A percentile compares a stretch with the other conserved stretches of the same genome.
Evolutionary conservation across 1,139 yeast genomes (phyloP).

Genomic region (Pneumocystis sp.): DNA sequence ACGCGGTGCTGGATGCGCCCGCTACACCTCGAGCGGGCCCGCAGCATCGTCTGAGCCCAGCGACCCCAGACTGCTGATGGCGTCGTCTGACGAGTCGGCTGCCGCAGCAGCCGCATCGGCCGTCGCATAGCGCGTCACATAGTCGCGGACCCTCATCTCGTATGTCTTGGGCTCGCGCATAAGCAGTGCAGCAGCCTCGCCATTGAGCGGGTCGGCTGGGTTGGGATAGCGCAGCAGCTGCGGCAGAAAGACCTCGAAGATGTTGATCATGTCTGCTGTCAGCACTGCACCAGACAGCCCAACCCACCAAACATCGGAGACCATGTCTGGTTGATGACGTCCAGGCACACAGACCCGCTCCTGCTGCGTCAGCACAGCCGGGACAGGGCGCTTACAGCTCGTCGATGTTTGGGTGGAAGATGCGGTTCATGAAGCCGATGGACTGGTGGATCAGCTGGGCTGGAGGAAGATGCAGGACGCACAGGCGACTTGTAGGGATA

Average conservation of each 20-base stretch:
- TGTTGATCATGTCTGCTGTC: slow-evolving; percentile 42
- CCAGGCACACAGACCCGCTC: slow-evolving; percentile 88
- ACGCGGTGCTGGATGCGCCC: no score
- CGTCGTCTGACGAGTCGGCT: slow-evolving; percentile 24
- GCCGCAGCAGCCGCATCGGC: slow-evolving; percentile 24
- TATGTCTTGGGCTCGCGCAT: slow-evolving; percentile 56
- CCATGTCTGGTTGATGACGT: slow-evolving; percentile 96
- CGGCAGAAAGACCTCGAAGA: slow-evolving; percentile 86
- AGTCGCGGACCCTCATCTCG: slow-evolving; percentile 49
- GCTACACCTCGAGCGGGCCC: no score
- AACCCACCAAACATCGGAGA: slow-evolving; percentile 70
- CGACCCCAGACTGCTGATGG: slow-evolving; percentile 33
- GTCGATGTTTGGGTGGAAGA: slow-evolving; percentile 87
- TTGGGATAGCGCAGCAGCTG: slow-evolving; percentile 85
- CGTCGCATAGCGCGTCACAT: slow-evolving; percentile 63
- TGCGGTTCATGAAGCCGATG: slow-evolving; percentile 81
- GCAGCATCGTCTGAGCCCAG: slow-evolving; percentile 34
- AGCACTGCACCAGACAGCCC: no score
- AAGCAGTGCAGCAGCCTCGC: slow-evolving; percentile 77
- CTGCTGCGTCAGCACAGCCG: slow-evolving; percentile 20
- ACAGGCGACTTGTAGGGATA: slow-evolving; percentile 85
- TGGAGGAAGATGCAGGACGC: background rate
- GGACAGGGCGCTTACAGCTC: slow-evolving; percentile 13
- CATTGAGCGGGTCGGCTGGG: slow-evolving; percentile 84
- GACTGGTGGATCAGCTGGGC: slow-evolving; percentile 25